Base-by-base conservation (phyloP, 164 flowering plant genomes). In the Taxillus chinensis region DNA sequence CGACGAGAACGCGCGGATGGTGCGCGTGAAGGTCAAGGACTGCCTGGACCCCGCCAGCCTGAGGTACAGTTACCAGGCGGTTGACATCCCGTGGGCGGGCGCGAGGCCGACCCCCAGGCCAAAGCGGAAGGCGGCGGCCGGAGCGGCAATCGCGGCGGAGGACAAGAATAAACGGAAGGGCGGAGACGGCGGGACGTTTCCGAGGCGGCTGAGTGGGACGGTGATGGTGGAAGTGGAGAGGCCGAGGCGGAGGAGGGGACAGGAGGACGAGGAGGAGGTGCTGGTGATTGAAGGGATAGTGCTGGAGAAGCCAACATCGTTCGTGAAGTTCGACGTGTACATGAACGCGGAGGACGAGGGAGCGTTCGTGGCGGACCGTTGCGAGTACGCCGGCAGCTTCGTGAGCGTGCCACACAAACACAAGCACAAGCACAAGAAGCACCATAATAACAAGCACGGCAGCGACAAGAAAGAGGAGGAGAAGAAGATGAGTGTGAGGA, bases 51-150 rank as follows among this genome's bases (percentile, higher is more conserved):
- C 57, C 5, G 40, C 46, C 15, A 72, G 62, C 5, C 67, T 88
- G 14, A 67, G 89, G 10, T 88, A 78, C 53, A 65, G 2, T 6
- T 89, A 80, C 54, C 83, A 89, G 67, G 70, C 77, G 3, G 86
- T 88, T 0, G 75, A 75, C 0, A 55, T 78, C 41, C 86, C 86
- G 38, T 88, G 95, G 95, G 62, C 70, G 2, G 58, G 72, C 11
- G 14, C 70, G 0, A 55, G 46, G 39, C 83, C 80, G 3, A 67
- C 56, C 10, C 70, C 73, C 7, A 63, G 66, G 10, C 68, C 27
- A 50, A 27, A 8, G 10, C 2, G 1, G 48, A 3, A 5, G 37
- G 10, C n/a, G 16, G 16, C 50, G 9, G 59, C 53, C 7, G 56
- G 45, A 41, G 57, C 55, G 15, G 10, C 14, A 49, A 13, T 62